Evolutionary conservation across 768 basidiomycete genomes (phyloP), one percentile per base, ranked within the genome.

Genomic region (Pleurotus cornucopiae): DNA sequence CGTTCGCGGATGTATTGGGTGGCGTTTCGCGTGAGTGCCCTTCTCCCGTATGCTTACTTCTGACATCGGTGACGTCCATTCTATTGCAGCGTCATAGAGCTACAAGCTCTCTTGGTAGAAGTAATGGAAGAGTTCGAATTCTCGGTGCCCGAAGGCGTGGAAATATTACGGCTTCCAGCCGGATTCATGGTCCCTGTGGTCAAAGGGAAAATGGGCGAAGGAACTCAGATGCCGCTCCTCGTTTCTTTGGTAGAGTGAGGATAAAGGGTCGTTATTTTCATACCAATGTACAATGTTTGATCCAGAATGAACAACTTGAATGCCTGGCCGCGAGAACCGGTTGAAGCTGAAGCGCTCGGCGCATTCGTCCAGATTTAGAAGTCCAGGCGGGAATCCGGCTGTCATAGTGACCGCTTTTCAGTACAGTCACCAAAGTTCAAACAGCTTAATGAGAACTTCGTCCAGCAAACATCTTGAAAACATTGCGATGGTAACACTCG

Each of bases 221-320:
- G 70, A 9, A 49, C 64, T 2, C 67, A 68, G 59, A 69, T 74
- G 70, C 71, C 70, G 6, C 58, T 74, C 14, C 58, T 60, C 16
- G 62, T 74, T 18, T 64, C 67, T n/a, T 34, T 34, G 21, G 47
- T 20, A n/a, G 47, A 23, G 16, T 45, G 44, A 45, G 2, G 30
- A 9, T 34, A 9, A 34, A 34, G 30, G 11, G 30, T 11, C 0
- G 30, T 9, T 34, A 34, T 34, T 34, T 34, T 34, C 30, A 34
- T 34, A 34, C 30, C 30, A 3, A 34, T 34, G 30, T 34, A 34
- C 6, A 9, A 34, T 34, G 7, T 34, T 34, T 34, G 30, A 34
- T 30, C 11, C 30, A 30, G 7, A 30, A 30, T 11, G 30, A 34
- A 11, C 9, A 34, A 9, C 30, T 34, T 34, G 30, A 34, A 34